A percentile compares a stretch with the other conserved stretches of the same genome.
phyloP scores from a whole-genome alignment of 345 rosid genomes.

The Linum lewisii region DNA sequence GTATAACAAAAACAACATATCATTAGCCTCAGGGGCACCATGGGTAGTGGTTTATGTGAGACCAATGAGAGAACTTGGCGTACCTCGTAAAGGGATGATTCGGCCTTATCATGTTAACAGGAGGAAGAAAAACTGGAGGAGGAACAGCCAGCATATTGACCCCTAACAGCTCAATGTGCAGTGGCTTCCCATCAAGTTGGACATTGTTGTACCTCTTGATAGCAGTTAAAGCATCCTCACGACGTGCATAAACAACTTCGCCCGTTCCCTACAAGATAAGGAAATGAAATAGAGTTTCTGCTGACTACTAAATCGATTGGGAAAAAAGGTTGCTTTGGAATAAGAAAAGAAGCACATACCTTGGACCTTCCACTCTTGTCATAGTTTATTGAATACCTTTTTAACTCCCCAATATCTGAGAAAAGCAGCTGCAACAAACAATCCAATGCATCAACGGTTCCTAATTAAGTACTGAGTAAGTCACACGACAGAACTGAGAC shows the following conservation, averaged over 20 bases:
- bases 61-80: neutral
- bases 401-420: slow-evolving; percentile 16
- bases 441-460: slow-evolving; percentile 1
- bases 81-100: neutral
- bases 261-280: slow-evolving; percentile 15
- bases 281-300: neutral
- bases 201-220: slow-evolving; percentile 5
- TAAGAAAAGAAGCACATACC: slow-evolving; percentile 9
- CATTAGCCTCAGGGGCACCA: neutral
- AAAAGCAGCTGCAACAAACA: slow-evolving; percentile 18
- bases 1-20: neutral
- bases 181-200: neutral
- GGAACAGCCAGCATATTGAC: neutral
- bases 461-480: too few species aligned
- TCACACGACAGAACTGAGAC: neutral
- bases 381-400: slow-evolving; percentile 12
- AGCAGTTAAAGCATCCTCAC: slow-evolving; percentile 10
- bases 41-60: neutral
- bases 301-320: neutral
- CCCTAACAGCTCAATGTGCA: neutral
- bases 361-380: slow-evolving; percentile 25
- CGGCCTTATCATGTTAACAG: neutral
- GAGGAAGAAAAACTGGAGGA: neutral
- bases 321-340: neutral
- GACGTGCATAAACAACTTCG: slow-evolving; percentile 18